These are phyloP conservation scores for Helenozyma rhizophorensis DNA, from an alignment of 805 yeast species.

Conservation along the genomic window DNA sequence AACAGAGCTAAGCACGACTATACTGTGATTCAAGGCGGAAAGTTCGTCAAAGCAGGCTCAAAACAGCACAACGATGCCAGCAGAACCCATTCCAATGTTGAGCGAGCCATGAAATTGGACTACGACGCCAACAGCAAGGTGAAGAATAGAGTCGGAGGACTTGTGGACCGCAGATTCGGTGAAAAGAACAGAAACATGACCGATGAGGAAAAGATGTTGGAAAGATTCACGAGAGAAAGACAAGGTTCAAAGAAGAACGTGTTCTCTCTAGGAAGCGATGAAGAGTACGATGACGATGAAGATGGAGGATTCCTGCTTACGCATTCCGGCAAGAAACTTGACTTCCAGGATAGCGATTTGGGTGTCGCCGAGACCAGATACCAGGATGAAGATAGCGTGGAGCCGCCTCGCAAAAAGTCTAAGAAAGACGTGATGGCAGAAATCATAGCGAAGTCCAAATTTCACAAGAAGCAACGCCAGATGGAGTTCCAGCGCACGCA, in stretches of 20 bases:
- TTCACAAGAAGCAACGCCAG: slow-evolving; percentile 73
- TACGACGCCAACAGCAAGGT: slow-evolving; percentile 61
- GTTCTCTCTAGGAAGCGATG: slow-evolving; percentile 61
- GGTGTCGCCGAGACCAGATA: slow-evolving; percentile 25
- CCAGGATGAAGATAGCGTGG: slow-evolving; percentile 34
- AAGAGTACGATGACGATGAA: slow-evolving; percentile 55
- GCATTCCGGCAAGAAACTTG: slow-evolving; percentile 72
- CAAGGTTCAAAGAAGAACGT: slow-evolving; percentile 54
- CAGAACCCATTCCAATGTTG: slow-evolving; percentile 31
- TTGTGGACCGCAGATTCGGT: slow-evolving; percentile 88
- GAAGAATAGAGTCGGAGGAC: slow-evolving; percentile 71
- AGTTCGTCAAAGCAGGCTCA: slow-evolving; percentile 41
- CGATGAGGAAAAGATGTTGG: slow-evolving; percentile 93
- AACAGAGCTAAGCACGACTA: slow-evolving; percentile 61
- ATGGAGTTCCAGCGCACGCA: slow-evolving; percentile 54
- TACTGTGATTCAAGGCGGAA: slow-evolving; percentile 37
- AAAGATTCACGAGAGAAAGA: slow-evolving; percentile 86
- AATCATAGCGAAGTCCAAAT: slow-evolving; percentile 77
- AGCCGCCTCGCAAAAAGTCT: slow-evolving; percentile 58
- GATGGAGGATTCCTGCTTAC: slow-evolving; percentile 55
- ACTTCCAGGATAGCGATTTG: slow-evolving; percentile 29
- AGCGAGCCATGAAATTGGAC: slow-evolving; percentile 45
- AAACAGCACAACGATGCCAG: slow-evolving; percentile 33
- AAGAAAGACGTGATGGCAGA: slow-evolving; percentile 86
- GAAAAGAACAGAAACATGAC: slow-evolving; percentile 66